Conservation (phyloP, 140 eudicot species). For the Erigeron philadelphicus region DNA sequence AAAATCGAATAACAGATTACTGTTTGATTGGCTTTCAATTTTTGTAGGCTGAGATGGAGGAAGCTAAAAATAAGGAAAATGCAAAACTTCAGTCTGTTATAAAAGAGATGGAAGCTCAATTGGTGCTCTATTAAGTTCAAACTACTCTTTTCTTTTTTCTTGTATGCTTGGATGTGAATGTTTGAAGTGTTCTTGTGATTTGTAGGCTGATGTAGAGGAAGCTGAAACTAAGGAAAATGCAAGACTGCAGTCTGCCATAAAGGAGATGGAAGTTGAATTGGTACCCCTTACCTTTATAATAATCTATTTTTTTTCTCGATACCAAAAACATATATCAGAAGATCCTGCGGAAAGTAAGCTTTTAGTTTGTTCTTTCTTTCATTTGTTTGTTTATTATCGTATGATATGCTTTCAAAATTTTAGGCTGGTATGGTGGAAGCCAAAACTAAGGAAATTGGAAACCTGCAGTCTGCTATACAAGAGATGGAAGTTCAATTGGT, state of each 20-base stretch:
- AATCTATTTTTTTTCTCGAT: conserved; percentile 14
- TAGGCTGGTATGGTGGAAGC: conserved; percentile 64
- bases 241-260: conserved; percentile 44
- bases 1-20: too few relatives aligned
- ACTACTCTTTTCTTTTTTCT: not conserved
- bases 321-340: conserved; percentile 3
- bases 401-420: not conserved
- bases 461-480: conserved; percentile 44
- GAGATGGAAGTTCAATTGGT: conserved; percentile 53
- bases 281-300: conserved; percentile 1
- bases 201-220: conserved; percentile 43
- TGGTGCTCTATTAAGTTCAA: conserved; percentile 25
- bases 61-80: conserved; percentile 49
- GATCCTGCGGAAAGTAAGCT: not conserved
- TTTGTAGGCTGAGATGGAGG: conserved; percentile 53
- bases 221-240: conserved; percentile 50
- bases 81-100: conserved; percentile 43
- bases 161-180: not conserved
- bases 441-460: conserved; percentile 41
- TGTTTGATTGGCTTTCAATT: not conserved
- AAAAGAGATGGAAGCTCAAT: conserved; percentile 47
- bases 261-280: conserved; percentile 32
- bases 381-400: conserved; percentile 2
- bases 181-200: not conserved
- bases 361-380: not conserved